Evolutionary conservation across 2,329 filamentous ascomycete species (phyloP).

Genomic region (Mollisia scopiformis): DNA sequence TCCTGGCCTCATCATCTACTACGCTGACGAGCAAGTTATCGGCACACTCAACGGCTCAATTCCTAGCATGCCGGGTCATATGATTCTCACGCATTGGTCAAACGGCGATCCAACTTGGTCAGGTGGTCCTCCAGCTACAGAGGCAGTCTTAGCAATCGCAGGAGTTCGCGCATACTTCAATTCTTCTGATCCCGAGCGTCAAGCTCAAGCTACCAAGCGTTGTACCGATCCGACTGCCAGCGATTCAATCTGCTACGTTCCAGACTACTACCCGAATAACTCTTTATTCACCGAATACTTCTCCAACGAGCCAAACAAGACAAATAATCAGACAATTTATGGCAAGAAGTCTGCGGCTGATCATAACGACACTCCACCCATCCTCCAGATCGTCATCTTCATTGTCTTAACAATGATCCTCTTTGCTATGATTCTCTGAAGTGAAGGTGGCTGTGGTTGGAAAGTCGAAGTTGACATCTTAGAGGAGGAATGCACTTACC

Average conservation of each 20-base stretch:
- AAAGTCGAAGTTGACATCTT: neutral
- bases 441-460: neutral
- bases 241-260: constrained; percentile 52
- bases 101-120: constrained; percentile 76
- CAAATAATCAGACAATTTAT: constrained; percentile 50
- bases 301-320: constrained; percentile 47
- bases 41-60: constrained; percentile 59
- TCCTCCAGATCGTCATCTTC: neutral
- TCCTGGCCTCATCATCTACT: constrained; percentile 65
- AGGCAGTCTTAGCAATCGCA: constrained; percentile 65
- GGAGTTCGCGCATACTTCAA: constrained; percentile 85
- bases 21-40: constrained; percentile 63
- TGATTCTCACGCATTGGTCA: constrained; percentile 78
- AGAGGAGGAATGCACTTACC: neutral
- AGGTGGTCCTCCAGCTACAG: constrained; percentile 65
- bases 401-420: neutral
- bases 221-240: constrained; percentile 44
- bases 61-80: constrained; percentile 62
- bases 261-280: constrained; percentile 39
- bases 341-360: constrained; percentile 17
- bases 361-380: neutral
- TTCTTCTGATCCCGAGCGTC: constrained; percentile 50
- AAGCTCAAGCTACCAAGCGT: constrained; percentile 43
- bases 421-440: neutral
- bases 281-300: constrained; percentile 52